Evolutionary conservation across 176 grass and related monocot genomes (phyloP).

Genomic region (Typha latifolia): DNA sequence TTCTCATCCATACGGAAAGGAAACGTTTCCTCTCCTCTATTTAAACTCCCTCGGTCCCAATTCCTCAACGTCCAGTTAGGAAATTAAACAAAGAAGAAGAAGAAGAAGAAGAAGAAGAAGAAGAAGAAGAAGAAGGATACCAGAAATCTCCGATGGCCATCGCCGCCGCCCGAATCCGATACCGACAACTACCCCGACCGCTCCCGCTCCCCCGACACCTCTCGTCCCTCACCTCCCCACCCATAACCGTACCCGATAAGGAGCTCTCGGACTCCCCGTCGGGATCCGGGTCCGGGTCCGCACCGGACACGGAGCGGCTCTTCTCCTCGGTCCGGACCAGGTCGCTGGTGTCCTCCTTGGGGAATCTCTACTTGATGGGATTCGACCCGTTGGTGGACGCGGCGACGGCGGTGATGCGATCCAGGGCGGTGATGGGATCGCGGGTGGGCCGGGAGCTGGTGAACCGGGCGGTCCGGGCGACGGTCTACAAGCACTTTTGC

Average conservation of each 20-base stretch:
- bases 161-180: background rate
- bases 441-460: conserved; percentile 9
- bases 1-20: too few species aligned
- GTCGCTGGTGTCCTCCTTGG: conserved; percentile 44
- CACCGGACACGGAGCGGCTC: conserved; percentile 46
- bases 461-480: conserved; percentile 36
- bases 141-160: background rate
- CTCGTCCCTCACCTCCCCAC: background rate
- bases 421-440: conserved; percentile 32
- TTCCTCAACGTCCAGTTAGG: too few species aligned
- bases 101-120: too few species aligned
- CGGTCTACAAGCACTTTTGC: conserved; percentile 59
- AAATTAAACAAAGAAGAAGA: too few species aligned
- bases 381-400: conserved; percentile 53
- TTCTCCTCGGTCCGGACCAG: conserved; percentile 49
- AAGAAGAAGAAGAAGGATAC: too few species aligned
- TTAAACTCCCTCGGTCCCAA: too few species aligned
- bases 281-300: conserved; percentile 6
- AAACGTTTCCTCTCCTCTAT: too few species aligned
- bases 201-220: background rate
- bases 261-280: background rate
- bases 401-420: conserved; percentile 36
- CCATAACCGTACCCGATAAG: background rate
- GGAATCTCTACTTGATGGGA: conserved; percentile 51
- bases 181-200: background rate